These are phyloP conservation scores for Xylaria multiplex DNA, from an alignment of 2,329 filamentous ascomycete species.

Conservation along the genomic window DNA sequence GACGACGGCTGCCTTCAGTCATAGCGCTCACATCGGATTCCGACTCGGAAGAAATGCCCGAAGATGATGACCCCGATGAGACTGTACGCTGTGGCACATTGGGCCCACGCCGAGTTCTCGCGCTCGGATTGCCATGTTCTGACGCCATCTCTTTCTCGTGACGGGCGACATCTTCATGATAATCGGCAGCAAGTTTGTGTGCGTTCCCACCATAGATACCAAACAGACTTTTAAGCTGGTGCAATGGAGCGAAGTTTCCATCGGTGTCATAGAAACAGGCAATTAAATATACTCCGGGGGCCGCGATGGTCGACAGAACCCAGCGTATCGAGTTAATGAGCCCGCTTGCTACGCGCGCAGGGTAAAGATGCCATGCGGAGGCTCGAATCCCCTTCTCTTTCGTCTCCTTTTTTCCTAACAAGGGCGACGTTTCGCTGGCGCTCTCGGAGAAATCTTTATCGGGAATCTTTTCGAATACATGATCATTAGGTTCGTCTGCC, in stretches of 20 bases:
- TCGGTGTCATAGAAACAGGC: constrained; percentile 84
- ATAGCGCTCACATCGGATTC: constrained; percentile 66
- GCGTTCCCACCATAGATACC: constrained; percentile 55
- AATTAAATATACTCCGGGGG: constrained; percentile 83
- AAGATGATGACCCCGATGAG: constrained; percentile 66
- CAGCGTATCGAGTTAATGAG: constrained; percentile 81
- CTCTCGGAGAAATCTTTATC: constrained; percentile 43
- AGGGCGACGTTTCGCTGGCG: constrained; percentile 74
- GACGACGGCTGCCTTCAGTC: constrained; percentile 53
- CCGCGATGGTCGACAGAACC: constrained; percentile 79
- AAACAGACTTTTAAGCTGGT: constrained; percentile 75
- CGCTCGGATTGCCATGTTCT: constrained; percentile 43
- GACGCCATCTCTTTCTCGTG: constrained; percentile 48
- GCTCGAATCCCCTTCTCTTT: constrained; percentile 52
- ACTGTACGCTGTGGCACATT: constrained; percentile 41
- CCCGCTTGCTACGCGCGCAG: constrained; percentile 75
- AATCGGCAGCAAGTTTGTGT: constrained; percentile 61
- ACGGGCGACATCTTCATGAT: constrained; percentile 47
- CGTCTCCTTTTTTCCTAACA: constrained; percentile 60
- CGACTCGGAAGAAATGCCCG: constrained; percentile 75
- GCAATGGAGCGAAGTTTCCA: constrained; percentile 80
- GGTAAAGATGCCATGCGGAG: constrained; percentile 65
- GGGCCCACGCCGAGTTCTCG: constrained; percentile 42
- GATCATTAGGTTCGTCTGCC: constrained; percentile 51
- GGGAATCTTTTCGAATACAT: constrained; percentile 49